Base-by-base conservation (phyloP, 768 basidiomycete species). In the Chalciporus chontae region DNA sequence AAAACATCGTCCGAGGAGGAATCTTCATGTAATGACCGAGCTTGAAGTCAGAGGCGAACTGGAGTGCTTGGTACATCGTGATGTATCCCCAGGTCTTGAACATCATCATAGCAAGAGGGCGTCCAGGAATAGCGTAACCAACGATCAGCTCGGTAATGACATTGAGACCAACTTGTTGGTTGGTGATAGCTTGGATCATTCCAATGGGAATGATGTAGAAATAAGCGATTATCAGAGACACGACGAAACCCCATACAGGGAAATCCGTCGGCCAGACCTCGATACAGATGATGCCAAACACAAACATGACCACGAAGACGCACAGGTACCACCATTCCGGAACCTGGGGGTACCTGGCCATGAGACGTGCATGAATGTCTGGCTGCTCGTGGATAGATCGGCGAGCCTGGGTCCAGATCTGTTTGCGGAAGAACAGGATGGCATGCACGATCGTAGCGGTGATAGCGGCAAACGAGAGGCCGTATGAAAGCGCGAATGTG, bases 151-250 rank as follows among this genome's bases (percentile, higher is more conserved):
- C 87, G 2, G 86, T 84, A 52, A 90, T 78, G 24, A 89, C 86
- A 60, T 77, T 79, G 10, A 79, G 63, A 61, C 76, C 85, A 47
- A 89, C 74, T 66, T 88, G 84, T 59, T 86, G 83, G 65, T 90
- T 90, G 26, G 88, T 90, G 55, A 89, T 80, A 1, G 87, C 86
- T 57, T 88, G 83, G 52, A 90, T 87, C 79, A 72, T 69, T 56
- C 85, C 87, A 47, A 85, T 80, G 11, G 91, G 91, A 41, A 94
- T 79, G 50, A 85, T 76, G 58, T 90, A 91, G 57, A 85, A 61
- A 56, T 72, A 76, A 0, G 80, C 69, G 26, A 80, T 72, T 24
- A 71, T 5, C 26, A 77, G 60, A 4, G 69, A 53, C 23, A 76
- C 45, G 36, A 77, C 59, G 54, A 76, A 74, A 5, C 70, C 75